These are phyloP conservation scores for Epicoccum sorghinum DNA, from an alignment of 2,329 filamentous ascomycete species.

Conservation along the genomic window DNA sequence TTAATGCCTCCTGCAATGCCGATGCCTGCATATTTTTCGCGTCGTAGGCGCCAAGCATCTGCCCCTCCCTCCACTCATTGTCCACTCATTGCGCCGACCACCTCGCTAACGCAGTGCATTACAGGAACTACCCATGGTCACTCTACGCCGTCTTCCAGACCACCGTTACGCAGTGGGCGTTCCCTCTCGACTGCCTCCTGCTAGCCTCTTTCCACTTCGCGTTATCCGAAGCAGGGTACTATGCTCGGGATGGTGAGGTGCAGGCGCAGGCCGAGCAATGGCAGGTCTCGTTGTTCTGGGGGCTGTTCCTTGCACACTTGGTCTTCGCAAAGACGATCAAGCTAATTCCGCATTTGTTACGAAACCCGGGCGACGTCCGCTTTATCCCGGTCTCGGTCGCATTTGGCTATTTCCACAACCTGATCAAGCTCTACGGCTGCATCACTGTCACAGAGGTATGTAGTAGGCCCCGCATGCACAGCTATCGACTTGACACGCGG, in stretches of 20 bases:
- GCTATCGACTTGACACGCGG: slow-evolving; percentile 21
- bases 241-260: slow-evolving; percentile 25
- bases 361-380: slow-evolving; percentile 79
- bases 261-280: slow-evolving; percentile 24
- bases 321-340: slow-evolving; percentile 92
- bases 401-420: slow-evolving; percentile 91
- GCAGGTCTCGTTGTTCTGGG: slow-evolving; percentile 39
- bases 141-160: slow-evolving; percentile 92
- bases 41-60: slow-evolving; percentile 36
- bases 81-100: slow-evolving; percentile 24
- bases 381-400: slow-evolving; percentile 84
- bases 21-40: slow-evolving; percentile 31
- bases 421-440: slow-evolving; percentile 89
- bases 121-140: slow-evolving; percentile 88
- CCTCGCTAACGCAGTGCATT: slow-evolving; percentile 35
- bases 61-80: slow-evolving; percentile 31
- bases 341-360: slow-evolving; percentile 82
- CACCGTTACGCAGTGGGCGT: slow-evolving; percentile 87
- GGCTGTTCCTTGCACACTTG: slow-evolving; percentile 49
- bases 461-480: slow-evolving; percentile 30
- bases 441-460: slow-evolving; percentile 64
- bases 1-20: slow-evolving; percentile 23
- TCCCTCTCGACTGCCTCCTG: slow-evolving; percentile 70
- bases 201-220: slow-evolving; percentile 40
- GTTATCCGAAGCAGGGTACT: slow-evolving; percentile 41